Percentiles rank a stretch among this genome's conserved stretches.
Evolutionary conservation across 805 yeast species (phyloP).

Genomic region (Wickerhamiella australiensis): DNA sequence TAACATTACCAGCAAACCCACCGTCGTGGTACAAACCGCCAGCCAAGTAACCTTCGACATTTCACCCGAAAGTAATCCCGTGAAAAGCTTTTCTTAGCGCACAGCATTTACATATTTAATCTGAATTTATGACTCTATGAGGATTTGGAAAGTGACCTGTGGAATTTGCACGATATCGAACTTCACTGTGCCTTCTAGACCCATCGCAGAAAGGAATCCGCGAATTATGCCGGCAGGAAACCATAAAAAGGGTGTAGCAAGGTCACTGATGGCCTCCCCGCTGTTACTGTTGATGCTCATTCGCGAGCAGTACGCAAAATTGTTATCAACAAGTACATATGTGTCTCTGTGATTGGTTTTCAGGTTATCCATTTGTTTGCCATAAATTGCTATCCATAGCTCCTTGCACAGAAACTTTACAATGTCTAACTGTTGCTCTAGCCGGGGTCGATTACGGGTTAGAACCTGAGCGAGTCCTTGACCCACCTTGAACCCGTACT

Average conservation of each 20-base stretch:
- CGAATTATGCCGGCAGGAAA: conserved; percentile 66
- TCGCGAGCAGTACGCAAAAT: conserved; percentile 41
- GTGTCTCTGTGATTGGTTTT: conserved; percentile 86
- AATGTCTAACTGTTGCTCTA: conserved; percentile 58
- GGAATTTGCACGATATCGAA: conserved; percentile 57
- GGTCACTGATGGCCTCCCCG: conserved; percentile 25
- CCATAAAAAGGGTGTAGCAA: conserved; percentile 42
- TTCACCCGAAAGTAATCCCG: too few species aligned
- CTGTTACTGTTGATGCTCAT: conserved; percentile 32
- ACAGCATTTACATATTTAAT: not conserved
- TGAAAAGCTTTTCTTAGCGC: not conserved
- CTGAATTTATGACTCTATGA: conserved; percentile 6
- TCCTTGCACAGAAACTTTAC: conserved; percentile 91
- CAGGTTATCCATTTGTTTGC: conserved; percentile 82
- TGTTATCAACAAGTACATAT: conserved; percentile 62
- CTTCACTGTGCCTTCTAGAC: conserved; percentile 49
- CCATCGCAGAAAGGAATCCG: conserved; percentile 59
- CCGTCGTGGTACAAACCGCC: conserved; percentile 11
- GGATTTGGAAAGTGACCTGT: conserved; percentile 59
- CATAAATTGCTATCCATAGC: conserved; percentile 69
- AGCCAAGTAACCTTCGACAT: too few species aligned
- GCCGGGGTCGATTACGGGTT: conserved; percentile 34
- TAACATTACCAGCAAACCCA: conserved; percentile 19
- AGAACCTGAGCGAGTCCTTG: conserved; percentile 40
- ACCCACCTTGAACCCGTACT: conserved; percentile 62